Conservation (phyloP, 1,284 basidiomycete genomes). For the Microbotryum lychnidis-dioicae region DNA sequence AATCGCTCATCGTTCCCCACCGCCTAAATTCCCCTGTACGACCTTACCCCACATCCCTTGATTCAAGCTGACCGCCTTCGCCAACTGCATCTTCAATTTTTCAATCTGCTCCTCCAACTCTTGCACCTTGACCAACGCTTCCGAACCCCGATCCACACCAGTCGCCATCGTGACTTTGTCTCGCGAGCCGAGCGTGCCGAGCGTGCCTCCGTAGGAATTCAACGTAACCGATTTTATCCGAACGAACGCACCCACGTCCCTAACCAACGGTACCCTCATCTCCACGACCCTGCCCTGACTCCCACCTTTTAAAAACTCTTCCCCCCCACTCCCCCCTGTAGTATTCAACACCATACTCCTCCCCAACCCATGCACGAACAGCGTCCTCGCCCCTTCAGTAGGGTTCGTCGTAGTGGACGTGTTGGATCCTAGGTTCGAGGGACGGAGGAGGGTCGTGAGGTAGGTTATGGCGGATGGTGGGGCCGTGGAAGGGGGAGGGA, state of each 20-base stretch:
- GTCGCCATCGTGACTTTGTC: background rate
- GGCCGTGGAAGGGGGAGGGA: constrained; percentile 53
- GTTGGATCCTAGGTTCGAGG: constrained; percentile 72
- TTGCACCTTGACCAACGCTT: constrained; percentile 3
- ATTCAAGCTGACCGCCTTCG: constrained; percentile 23
- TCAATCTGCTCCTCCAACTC: constrained; percentile 25
- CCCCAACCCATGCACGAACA: too few species aligned
- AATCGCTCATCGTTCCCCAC: background rate
- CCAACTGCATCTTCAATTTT: constrained; percentile 24
- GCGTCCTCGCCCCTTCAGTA: background rate
- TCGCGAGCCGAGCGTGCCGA: background rate
- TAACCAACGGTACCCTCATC: constrained; percentile 1
- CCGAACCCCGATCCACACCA: background rate
- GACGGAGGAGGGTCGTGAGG: constrained; percentile 66
- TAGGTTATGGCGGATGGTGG: constrained; percentile 55
- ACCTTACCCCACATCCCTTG: constrained; percentile 33
- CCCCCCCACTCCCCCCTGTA: background rate
- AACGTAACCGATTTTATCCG: background rate
- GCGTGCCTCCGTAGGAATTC: background rate
- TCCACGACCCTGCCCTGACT: background rate
- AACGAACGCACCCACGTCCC: too few species aligned
- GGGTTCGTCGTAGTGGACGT: constrained; percentile 35
- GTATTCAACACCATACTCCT: too few species aligned
- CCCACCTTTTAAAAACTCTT: constrained; percentile 7
- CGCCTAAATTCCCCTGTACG: constrained; percentile 24